Base-by-base conservation (phyloP, 257 asterid genomes). In the Penstemon newberryi region DNA sequence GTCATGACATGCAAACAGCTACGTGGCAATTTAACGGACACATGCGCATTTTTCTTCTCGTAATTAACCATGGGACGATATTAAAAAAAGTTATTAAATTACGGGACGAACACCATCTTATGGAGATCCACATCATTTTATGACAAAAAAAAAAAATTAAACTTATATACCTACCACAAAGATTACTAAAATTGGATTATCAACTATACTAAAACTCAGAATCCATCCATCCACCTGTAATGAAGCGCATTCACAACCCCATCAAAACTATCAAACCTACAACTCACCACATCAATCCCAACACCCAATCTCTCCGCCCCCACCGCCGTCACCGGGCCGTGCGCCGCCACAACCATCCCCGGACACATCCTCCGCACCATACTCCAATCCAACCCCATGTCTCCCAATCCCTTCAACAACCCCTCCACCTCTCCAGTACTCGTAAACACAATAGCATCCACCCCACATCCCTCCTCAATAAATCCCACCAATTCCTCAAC, bases 371-470 rank as follows among this genome's bases (percentile, higher is more conserved):
- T 54, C 83, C 91, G 72, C 73, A 89, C 78, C 88, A 60, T 73
- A 53, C 73, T 86, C 95, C 97, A 91, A 75, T 78, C 75, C 81
- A 86, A 50, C 25, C 95, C 93, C 65, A 85, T 57, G 51, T 76
- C 86, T 51, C 38, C 79, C 88, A 91, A 72, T 77, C 97, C 77
- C 84, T 82, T 89, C 91, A 91, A 71, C 47, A 91, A 64, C 74
- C 96, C 96, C 73, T 91, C 96, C 69, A 91, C 96, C 83, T 91
- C 97, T 8, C 79, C 97, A 7, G 84, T 91, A 62, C 96, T 91
- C 62, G 96, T 83, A 71, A 86, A 85, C 65, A 91, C 91, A 52
- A 91, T 68, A 10, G 95, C 96, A 79, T 91, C 97, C 79, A 86
- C 77, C 7, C 83, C 85, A 66, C 87, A 62, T 52, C 56, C 84